Conservation (phyloP, 2,329 filamentous ascomycete species). For the Colletotrichum lentis region DNA sequence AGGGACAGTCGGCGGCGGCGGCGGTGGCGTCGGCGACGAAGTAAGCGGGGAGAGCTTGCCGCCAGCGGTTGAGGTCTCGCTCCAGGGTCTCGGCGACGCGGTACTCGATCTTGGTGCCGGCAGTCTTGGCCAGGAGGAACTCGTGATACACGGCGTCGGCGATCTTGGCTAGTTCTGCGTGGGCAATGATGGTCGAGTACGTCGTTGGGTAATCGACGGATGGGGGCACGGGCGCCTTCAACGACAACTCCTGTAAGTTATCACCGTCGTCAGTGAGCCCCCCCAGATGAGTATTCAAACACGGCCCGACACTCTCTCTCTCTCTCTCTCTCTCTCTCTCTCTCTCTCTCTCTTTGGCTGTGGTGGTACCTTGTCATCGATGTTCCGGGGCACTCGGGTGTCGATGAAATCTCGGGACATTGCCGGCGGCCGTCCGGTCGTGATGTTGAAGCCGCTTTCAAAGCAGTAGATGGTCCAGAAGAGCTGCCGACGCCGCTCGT, state of each 20-base stretch:
- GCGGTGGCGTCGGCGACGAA: slow-evolving; percentile 41
- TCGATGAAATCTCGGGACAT: slow-evolving; percentile 54
- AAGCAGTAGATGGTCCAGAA: slow-evolving; percentile 55
- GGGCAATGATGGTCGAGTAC: slow-evolving; percentile 52
- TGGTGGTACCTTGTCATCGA: slow-evolving; percentile 51
- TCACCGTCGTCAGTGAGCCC: neutral
- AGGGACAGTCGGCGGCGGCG: slow-evolving; percentile 42
- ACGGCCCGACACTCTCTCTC: too few relatives aligned
- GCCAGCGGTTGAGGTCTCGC: slow-evolving; percentile 48
- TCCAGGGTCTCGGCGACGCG: slow-evolving; percentile 52
- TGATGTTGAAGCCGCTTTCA: slow-evolving; percentile 58
- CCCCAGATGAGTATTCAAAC: too few relatives aligned
- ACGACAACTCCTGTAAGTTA: slow-evolving; percentile 23
- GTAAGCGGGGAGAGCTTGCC: slow-evolving; percentile 46
- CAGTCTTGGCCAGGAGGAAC: slow-evolving; percentile 50
- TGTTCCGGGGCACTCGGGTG: slow-evolving; percentile 53
- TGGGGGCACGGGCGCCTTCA: slow-evolving; percentile 3
- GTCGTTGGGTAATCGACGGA: slow-evolving; percentile 50
- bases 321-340: too few relatives aligned
- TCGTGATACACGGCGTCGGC: slow-evolving; percentile 54
- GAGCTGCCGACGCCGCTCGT: slow-evolving; percentile 48
- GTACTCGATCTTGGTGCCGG: slow-evolving; percentile 46
- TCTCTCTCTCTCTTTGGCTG: neutral
- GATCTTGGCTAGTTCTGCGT: slow-evolving; percentile 51
- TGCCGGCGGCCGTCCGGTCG: slow-evolving; percentile 55